A percentile compares a stretch with the other conserved stretches of the same genome.
phyloP scores from a whole-genome alignment of 2,329 filamentous ascomycete species.

The Colletotrichum salicis region DNA sequence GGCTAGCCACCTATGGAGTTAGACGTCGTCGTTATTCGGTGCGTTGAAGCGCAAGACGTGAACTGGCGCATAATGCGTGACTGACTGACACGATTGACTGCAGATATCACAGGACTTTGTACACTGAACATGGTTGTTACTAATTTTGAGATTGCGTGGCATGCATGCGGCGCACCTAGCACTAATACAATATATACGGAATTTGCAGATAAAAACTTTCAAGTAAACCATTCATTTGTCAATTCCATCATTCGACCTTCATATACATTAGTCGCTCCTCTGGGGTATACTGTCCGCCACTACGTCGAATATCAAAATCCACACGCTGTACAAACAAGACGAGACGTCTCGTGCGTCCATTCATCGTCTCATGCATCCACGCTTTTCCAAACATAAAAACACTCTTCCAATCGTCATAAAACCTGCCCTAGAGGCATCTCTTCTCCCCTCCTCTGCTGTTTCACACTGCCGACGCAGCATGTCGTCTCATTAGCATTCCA shows the following conservation, averaged over 20 bases:
- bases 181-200: background rate
- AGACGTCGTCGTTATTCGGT: no score
- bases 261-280: conserved; percentile 47
- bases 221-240: background rate
- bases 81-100: no score
- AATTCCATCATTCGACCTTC: conserved; percentile 31
- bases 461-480: background rate
- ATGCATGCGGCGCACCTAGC: background rate
- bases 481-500: background rate
- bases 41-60: no score
- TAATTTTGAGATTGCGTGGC: background rate
- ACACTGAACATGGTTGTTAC: background rate
- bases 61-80: no score
- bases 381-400: conserved; percentile 35
- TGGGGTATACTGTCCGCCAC: conserved; percentile 49
- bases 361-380: conserved; percentile 38
- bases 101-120: background rate
- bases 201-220: background rate
- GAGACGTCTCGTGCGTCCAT: conserved; percentile 26
- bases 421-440: background rate
- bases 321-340: conserved; percentile 42
- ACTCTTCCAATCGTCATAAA: conserved; percentile 2
- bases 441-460: background rate
- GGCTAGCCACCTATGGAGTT: background rate
- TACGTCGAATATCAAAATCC: conserved; percentile 42